Conservation (phyloP, 2,329 filamentous ascomycete species). For the Penicillium olsonii region DNA sequence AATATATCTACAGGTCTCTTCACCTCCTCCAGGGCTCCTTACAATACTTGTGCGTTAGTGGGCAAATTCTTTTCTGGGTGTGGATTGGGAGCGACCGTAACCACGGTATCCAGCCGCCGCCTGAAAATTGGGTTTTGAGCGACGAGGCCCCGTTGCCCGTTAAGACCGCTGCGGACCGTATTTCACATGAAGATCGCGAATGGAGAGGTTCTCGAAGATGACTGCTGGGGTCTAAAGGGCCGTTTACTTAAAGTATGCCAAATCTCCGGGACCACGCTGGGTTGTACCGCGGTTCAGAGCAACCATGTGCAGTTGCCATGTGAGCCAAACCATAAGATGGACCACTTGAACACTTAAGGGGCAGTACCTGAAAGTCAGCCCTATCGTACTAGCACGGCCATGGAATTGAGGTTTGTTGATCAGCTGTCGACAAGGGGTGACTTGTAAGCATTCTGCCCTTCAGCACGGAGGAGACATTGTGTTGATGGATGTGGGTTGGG, state of each 20-base stretch:
- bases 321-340: not conserved
- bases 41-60: too few relatives aligned
- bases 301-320: not conserved
- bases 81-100: not conserved
- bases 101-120: not conserved
- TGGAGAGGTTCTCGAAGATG: not conserved
- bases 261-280: not conserved
- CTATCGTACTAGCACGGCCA: too few relatives aligned
- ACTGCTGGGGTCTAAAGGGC: not conserved
- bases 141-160: not conserved
- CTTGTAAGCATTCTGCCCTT: too few relatives aligned
- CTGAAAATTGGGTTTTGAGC: not conserved
- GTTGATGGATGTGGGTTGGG: not conserved
- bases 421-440: too few relatives aligned
- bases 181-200: not conserved
- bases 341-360: not conserved
- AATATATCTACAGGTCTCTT: too few relatives aligned
- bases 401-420: too few relatives aligned
- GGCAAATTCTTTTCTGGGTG: not conserved
- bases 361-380: not conserved
- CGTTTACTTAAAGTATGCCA: not conserved
- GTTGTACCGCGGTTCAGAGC: not conserved
- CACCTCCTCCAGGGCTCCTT: too few relatives aligned
- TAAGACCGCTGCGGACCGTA: not conserved
- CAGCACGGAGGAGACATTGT: too few relatives aligned